Conservation (phyloP, 371 early-diverging fungal species). For the Rhizomucor miehei region DNA sequence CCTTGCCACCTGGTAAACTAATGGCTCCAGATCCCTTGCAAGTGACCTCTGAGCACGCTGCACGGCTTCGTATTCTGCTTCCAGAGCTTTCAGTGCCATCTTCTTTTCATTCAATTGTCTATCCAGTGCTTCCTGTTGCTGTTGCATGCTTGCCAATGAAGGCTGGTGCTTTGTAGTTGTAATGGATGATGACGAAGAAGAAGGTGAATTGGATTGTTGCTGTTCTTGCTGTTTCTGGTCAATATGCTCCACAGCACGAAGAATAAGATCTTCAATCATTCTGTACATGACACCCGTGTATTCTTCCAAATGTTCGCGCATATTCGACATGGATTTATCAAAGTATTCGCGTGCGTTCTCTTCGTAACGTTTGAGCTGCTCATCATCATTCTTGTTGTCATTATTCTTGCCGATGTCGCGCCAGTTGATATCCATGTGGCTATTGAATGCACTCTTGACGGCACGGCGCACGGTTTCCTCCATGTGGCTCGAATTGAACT, state of each 20-base stretch:
- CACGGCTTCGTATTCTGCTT: constrained; percentile 28
- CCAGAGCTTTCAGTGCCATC: constrained; percentile 18
- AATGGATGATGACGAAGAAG: no score
- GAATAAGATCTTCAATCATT: constrained; percentile 42
- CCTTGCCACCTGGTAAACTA: constrained; percentile 29
- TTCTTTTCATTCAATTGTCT: constrained; percentile 22
- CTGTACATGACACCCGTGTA: constrained; percentile 46
- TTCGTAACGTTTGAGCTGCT: constrained; percentile 41
- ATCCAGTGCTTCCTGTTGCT: constrained; percentile 17
- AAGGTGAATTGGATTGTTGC: no score
- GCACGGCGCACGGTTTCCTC: constrained; percentile 45
- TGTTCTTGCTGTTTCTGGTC: constrained; percentile 14
- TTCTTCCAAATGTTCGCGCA: constrained; percentile 42
- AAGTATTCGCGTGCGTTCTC: constrained; percentile 42
- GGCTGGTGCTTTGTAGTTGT: no score
- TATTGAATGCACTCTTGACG: constrained; percentile 40
- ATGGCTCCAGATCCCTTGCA: constrained; percentile 36
- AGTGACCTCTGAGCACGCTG: constrained; percentile 19
- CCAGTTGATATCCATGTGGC: constrained; percentile 25
- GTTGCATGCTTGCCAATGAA: background rate
- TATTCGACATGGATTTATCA: constrained; percentile 41
- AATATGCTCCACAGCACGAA: constrained; percentile 36
- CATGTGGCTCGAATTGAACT: constrained; percentile 29
- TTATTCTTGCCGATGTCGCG: constrained; percentile 12
- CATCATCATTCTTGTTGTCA: constrained; percentile 16